Conservation (phyloP, 2,329 filamentous ascomycete species). For the Xylaria sp. region DNA sequence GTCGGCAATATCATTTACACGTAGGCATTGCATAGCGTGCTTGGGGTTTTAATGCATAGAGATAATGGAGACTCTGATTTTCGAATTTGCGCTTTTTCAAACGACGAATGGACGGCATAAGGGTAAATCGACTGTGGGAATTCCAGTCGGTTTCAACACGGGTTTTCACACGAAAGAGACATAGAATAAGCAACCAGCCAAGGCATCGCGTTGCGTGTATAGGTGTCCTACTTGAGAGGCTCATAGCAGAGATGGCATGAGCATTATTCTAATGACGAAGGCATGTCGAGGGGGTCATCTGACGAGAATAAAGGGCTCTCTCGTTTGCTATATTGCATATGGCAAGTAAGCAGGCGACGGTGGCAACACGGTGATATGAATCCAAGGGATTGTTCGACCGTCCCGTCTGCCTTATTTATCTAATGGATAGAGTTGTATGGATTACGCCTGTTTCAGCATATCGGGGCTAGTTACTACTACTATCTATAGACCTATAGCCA, state of each 20-base stretch:
- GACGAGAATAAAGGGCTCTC: neutral
- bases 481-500: constrained; percentile 36
- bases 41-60: constrained; percentile 40
- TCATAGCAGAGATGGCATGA: constrained; percentile 36
- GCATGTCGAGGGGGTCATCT: constrained; percentile 18
- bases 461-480: constrained; percentile 31
- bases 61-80: constrained; percentile 40
- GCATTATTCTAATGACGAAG: constrained; percentile 38
- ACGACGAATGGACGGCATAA: constrained; percentile 37
- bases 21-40: constrained; percentile 40
- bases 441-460: constrained; percentile 30
- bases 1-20: constrained; percentile 43
- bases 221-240: constrained; percentile 33
- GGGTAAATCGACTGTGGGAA: constrained; percentile 39
- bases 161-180: constrained; percentile 35
- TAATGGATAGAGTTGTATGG: constrained; percentile 36
- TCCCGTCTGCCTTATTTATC: constrained; percentile 9
- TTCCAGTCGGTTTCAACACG: constrained; percentile 40
- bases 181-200: constrained; percentile 38
- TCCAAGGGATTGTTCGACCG: constrained; percentile 10
- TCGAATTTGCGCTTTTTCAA: constrained; percentile 33
- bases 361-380: constrained; percentile 1
- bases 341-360: constrained; percentile 9
- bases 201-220: constrained; percentile 33
- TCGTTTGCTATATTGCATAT: constrained; percentile 17